A percentile compares a stretch with the other conserved stretches of the same genome.
These are phyloP conservation scores for Fusarium marasasianum DNA, from an alignment of 2,329 filamentous ascomycete genomes.

Conservation along the genomic window DNA sequence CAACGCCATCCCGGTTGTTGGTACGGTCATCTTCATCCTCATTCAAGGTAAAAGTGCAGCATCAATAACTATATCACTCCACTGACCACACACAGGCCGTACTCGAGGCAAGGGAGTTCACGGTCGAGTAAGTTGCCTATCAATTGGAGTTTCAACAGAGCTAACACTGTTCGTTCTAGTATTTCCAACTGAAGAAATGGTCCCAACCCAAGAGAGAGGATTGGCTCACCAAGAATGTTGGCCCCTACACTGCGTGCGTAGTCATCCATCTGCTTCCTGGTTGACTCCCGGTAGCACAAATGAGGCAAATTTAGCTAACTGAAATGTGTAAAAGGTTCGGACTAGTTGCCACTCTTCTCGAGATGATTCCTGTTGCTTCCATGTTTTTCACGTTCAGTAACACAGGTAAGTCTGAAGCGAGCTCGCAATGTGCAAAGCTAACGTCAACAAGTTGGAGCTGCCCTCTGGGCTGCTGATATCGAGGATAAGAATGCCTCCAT, in stretches of 20 bases:
- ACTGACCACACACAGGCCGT: slow-evolving; percentile 50
- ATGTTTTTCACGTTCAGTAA: slow-evolving; percentile 92
- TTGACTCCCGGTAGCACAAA: not conserved
- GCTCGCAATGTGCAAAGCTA: not conserved
- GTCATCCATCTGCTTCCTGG: not conserved
- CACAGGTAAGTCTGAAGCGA: slow-evolving; percentile 60
- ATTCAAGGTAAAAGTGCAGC: slow-evolving; percentile 66
- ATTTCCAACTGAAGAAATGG: slow-evolving; percentile 94
- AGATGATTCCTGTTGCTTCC: slow-evolving; percentile 84
- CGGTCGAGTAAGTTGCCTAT: slow-evolving; percentile 58
- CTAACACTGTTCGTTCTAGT: slow-evolving; percentile 57
- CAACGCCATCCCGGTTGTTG: slow-evolving; percentile 92
- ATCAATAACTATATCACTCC: not conserved
- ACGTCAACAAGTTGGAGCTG: slow-evolving; percentile 74
- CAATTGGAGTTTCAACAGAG: not conserved
- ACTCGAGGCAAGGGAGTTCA: slow-evolving; percentile 61
- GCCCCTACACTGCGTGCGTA: slow-evolving; percentile 82
- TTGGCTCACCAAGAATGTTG: slow-evolving; percentile 76
- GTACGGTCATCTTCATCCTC: slow-evolving; percentile 81
- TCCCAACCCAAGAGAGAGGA: slow-evolving; percentile 68
- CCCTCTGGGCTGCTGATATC: slow-evolving; percentile 92
- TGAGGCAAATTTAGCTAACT: slow-evolving; percentile 7
- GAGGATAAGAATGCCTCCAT: slow-evolving; percentile 66
- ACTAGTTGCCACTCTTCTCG: slow-evolving; percentile 78
- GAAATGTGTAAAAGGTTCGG: slow-evolving; percentile 68